Percentiles rank a stretch among this genome's conserved stretches.
phyloP scores from a whole-genome alignment of 352 stramenopile species.

The Globisporangium radiosum region DNA sequence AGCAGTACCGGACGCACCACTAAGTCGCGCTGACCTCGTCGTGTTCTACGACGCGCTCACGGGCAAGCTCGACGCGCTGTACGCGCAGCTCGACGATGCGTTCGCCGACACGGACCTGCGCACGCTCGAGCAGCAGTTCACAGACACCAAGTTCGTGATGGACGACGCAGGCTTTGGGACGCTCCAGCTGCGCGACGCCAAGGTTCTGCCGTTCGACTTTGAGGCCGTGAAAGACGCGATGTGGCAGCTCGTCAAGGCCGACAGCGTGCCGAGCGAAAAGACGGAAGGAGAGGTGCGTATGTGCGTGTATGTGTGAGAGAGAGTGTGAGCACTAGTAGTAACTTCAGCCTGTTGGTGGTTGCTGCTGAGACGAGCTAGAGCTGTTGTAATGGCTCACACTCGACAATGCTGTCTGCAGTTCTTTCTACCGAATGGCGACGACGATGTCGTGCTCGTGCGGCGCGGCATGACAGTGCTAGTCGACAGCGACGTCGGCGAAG shows the following conservation, averaged over 20 bases:
- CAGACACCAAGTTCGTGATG: slow-evolving; percentile 1
- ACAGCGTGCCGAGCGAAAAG: not conserved
- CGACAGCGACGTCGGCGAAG: not conserved
- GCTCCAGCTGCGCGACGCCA: slow-evolving; percentile 5
- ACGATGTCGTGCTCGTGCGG: slow-evolving; percentile 4
- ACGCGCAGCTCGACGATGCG: slow-evolving; percentile 2
- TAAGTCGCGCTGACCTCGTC: slow-evolving; percentile 1
- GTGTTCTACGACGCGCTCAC: slow-evolving; percentile 9
- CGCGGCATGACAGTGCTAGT: not conserved
- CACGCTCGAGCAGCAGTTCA: slow-evolving; percentile 1
- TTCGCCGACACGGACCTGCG: slow-evolving; percentile 2
- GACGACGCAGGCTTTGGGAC: not conserved
- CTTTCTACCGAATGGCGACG: not conserved
- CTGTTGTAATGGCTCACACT: not conserved
- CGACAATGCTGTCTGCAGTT: slow-evolving; percentile 2
- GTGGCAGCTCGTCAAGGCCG: slow-evolving; percentile 1
- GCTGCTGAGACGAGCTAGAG: not conserved
- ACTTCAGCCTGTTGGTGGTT: not conserved
- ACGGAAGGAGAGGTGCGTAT: not conserved
- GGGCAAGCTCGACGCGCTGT: slow-evolving; percentile 2
- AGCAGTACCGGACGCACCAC: not conserved
- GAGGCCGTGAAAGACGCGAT: not conserved
- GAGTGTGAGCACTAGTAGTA: too few relatives aligned
- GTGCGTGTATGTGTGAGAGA: too few relatives aligned
- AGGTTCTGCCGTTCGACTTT: slow-evolving; percentile 9